Evolutionary conservation across 1,284 basidiomycete species (phyloP), one percentile per base, ranked within the genome.

Genomic region (Malassezia nana): DNA sequence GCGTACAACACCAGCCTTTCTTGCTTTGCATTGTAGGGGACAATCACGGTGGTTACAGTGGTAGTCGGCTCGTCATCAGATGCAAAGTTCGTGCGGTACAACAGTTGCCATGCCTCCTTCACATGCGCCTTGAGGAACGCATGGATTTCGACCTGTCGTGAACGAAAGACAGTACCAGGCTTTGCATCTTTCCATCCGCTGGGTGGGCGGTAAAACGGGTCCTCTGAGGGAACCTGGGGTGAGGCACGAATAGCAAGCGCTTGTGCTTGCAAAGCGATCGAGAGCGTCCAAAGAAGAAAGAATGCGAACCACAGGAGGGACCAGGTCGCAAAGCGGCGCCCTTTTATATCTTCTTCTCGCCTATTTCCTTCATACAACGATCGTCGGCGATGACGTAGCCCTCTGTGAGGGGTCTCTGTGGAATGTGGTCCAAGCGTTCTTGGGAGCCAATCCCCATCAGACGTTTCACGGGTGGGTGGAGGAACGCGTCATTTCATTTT

Each of bases 161-260:
- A 60, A 1, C 62, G 54, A 1, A 70, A 44, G 45, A 70, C 55
- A 6, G 57, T 46, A 22, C 68, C 68, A 20, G 51, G 50, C 20
- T 43, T 25, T 1, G 50, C 41, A 0, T 55, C 22, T 6, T 56
- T 38, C 25, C 62, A 63, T 33, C 47, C 33, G 20, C 33, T 24
- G 15, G 47, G 32, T n/a, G 59, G 55, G 2, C 43, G 40, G 57
- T 71, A 71, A 59, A 69, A 71, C 2, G 57, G 38, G 29, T 69
- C 68, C 22, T 63, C 38, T 2, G 13, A 31, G 1, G 63, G 63
- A 6, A n/a, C 6, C 3, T 22, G 42, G n/a, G 15, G 3, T 33
- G 56, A 3, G 56, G 46, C 49, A 59, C 48, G 10, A 61, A 16
- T 20, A 25, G 6, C 9, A 25, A 22, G 12, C 24, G 46, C 25